These are phyloP conservation scores for Raphanus hybrid DNA, from an alignment of 441 rosid species.

Conservation along the genomic window DNA sequence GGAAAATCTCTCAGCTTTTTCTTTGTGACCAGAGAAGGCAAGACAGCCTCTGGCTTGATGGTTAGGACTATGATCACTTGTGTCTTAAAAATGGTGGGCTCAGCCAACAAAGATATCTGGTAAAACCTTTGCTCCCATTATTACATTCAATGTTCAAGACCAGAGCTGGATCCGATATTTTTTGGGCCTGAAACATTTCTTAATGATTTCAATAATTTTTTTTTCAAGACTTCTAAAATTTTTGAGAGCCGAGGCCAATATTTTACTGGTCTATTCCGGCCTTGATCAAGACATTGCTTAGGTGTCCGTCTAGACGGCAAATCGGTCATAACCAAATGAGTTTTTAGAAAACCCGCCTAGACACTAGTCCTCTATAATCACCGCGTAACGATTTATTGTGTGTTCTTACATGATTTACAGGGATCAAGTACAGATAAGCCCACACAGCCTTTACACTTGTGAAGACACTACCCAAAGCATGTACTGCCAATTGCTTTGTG, in stretches of 20 bases:
- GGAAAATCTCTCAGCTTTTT: conserved; percentile 67
- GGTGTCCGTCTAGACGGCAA: not conserved
- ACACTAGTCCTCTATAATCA: not conserved
- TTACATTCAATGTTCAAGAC: not conserved
- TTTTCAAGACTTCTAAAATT: too few relatives aligned
- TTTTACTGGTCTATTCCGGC: too few relatives aligned
- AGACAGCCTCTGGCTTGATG: conserved; percentile 62
- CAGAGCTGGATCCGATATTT: too few relatives aligned
- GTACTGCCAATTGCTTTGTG: conserved; percentile 76
- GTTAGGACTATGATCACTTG: conserved; percentile 67
- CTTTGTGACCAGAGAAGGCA: conserved; percentile 60
- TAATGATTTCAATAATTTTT: too few relatives aligned
- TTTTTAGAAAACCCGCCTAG: not conserved
- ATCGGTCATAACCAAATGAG: not conserved
- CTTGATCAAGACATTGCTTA: too few relatives aligned
- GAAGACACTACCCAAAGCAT: conserved; percentile 70
- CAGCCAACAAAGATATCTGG: conserved; percentile 51
- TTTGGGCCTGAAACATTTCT: too few relatives aligned
- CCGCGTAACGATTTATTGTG: not conserved
- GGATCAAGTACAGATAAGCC: conserved; percentile 56
- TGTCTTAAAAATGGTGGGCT: conserved; percentile 52
- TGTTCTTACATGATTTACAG: conserved; percentile 32
- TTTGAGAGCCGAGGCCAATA: too few relatives aligned
- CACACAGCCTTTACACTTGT: conserved; percentile 58
- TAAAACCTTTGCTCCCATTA: conserved; percentile 2